Base-by-base conservation (phyloP, 208 protist species). In the Porcisia hertigi region DNA sequence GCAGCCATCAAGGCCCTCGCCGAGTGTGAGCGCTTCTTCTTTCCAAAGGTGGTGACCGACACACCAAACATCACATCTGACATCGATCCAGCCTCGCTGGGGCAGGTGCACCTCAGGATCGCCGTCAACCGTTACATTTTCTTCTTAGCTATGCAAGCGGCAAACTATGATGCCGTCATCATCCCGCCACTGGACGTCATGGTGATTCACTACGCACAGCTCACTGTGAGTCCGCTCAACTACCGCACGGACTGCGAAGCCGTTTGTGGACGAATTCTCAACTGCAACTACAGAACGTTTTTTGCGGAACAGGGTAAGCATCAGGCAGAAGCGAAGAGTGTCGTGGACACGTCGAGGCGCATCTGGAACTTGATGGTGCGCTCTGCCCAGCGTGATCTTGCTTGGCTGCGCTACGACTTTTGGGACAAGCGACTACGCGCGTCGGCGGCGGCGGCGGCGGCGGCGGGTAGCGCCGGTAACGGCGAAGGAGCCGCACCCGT, bases 331-430 rank as follows among this genome's bases (percentile, higher is more conserved):
- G 88, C 91, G 55, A 90, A 89, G 69, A 87, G 92, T 23, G 84
- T 88, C 30, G 73, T 95, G 39, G 81, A 80, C 18, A 83, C 81
- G 60, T 95, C 91, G 54, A 86, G 80, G 18, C 87, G 87, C 43
- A 91, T 97, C 25, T 97, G 93, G 91, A 95, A 97, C 65, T 77
- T 94, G 76, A 97, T 97, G 91, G 89, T 94, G 57, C 90, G 88
- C 64, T 92, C 91, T 16, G 81, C 88, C 34, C 91, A 95, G 76
- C 79, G 77, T 41, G 87, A 95, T 54, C 70, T 95, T n/a, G 41
- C 73, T 55, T 97, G 93, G 93, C 82, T 97, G 64, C 87, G 86
- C 12, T 97, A 97, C 79, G 91, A 97, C 72, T 97, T 95, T 75
- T 97, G 93, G 91, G 86, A 94, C 30, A 81, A 83, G 62, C 90